Conservation (phyloP, 1,284 basidiomycete genomes). For the Termitomyces sp. region DNA sequence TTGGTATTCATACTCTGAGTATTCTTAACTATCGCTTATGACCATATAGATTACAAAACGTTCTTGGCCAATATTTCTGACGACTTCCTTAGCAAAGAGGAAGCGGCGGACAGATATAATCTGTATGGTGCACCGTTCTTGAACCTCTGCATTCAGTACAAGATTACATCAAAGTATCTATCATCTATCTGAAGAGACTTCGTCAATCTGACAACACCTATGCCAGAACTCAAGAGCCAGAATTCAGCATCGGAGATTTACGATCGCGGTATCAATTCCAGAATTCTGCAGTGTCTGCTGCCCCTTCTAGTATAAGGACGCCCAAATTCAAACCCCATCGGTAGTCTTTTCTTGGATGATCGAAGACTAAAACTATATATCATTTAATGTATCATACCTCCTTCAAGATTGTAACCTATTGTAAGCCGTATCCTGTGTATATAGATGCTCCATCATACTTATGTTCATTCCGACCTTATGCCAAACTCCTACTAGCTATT, state of each 20-base stretch:
- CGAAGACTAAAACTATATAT: not conserved
- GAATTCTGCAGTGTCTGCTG: conserved; percentile 9
- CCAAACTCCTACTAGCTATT: not conserved
- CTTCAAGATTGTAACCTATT: not conserved
- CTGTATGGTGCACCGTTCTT: conserved; percentile 18
- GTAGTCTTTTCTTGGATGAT: not conserved
- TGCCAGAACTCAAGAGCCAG: conserved; percentile 6
- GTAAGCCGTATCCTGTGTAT: not conserved
- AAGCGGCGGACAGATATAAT: conserved; percentile 12
- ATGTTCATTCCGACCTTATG: not conserved
- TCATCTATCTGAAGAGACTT: not conserved
- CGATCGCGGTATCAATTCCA: conserved; percentile 16
- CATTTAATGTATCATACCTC: not conserved
- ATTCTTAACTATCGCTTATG: not conserved
- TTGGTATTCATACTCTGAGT: conserved; percentile 10
- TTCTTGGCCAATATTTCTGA: conserved; percentile 19
- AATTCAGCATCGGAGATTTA: conserved; percentile 7
- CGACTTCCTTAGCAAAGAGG: conserved; percentile 7
- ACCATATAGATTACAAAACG: conserved; percentile 24
- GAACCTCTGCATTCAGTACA: conserved; percentile 15
- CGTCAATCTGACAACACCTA: not conserved
- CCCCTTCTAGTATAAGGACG: conserved; percentile 4
- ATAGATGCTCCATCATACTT: not conserved
- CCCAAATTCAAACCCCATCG: conserved; percentile 20
- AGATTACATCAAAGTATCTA: conserved; percentile 11